Conservation (phyloP, 2,329 filamentous ascomycete species). For the Gaeumannomyces sp. region DNA sequence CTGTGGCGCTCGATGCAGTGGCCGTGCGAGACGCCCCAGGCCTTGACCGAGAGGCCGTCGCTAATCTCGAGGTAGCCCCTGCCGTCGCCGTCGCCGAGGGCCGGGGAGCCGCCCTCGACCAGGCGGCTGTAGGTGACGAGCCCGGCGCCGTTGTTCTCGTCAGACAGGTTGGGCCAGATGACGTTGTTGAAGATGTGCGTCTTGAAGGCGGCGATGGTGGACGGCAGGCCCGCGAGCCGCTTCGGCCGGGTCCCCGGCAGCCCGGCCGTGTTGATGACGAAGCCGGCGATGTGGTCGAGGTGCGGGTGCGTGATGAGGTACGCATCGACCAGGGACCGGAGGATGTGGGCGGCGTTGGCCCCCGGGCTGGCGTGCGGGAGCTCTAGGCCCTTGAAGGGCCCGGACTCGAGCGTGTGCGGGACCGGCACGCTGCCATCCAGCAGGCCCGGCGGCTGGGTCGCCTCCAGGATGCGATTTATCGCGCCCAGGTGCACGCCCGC, state of each 20-base stretch:
- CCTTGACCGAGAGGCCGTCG: constrained; percentile 82
- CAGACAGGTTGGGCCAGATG: constrained; percentile 95
- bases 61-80: constrained; percentile 84
- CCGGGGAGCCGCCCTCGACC: constrained; percentile 80
- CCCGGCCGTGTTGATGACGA: constrained; percentile 88
- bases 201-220: constrained; percentile 88
- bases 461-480: constrained; percentile 72
- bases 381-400: constrained; percentile 75
- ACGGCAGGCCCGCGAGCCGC: constrained; percentile 75
- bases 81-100: constrained; percentile 71
- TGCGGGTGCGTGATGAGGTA: constrained; percentile 97
- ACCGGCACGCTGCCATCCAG: constrained; percentile 28
- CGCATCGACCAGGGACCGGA: constrained; percentile 73
- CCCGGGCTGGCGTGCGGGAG: constrained; percentile 60
- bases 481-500: constrained; percentile 83
- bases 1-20: constrained; percentile 71
- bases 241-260: constrained; percentile 78
- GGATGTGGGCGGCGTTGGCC: constrained; percentile 76
- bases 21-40: constrained; percentile 83
- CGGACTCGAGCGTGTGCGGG: constrained; percentile 52
- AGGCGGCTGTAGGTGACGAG: constrained; percentile 86
- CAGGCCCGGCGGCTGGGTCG: constrained; percentile 35
- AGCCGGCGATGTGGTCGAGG: constrained; percentile 85
- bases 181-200: constrained; percentile 95
- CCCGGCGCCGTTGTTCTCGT: constrained; percentile 91